Evolutionary conservation across 805 yeast species (phyloP).

Genomic region (Pichia deserticola): DNA sequence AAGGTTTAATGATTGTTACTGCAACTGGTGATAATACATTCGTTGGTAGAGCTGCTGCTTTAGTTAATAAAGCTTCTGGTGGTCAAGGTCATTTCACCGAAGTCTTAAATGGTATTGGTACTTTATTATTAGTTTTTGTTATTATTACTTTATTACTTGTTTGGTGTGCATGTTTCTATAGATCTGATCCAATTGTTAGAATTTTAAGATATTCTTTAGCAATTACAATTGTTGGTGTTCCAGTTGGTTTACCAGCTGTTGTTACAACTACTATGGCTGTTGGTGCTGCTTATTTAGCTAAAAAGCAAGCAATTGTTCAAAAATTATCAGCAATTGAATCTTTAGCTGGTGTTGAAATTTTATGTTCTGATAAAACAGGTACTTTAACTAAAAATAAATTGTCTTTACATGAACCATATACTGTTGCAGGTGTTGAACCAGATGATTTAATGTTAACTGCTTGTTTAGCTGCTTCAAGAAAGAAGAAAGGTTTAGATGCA

Average conservation of each 20-base stretch:
- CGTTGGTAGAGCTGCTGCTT: conserved; percentile 95
- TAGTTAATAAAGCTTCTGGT: conserved; percentile 83
- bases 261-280: conserved; percentile 99
- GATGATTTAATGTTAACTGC: conserved; percentile 97
- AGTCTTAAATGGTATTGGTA: conserved; percentile 96
- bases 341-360: conserved; percentile 89
- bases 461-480: conserved; percentile 95
- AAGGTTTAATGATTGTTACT: conserved; percentile 87
- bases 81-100: conserved; percentile 96
- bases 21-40: conserved; percentile 94
- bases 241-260: conserved; percentile 98
- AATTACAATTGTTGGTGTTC: conserved; percentile 95
- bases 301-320: conserved; percentile 96
- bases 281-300: conserved; percentile 98
- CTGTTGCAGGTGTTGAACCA: conserved; percentile 94
- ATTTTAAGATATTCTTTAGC: conserved; percentile 90
- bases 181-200: conserved; percentile 78
- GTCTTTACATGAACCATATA: conserved; percentile 94
- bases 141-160: conserved; percentile 80
- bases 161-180: conserved; percentile 92
- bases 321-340: conserved; percentile 92
- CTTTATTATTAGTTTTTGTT: conserved; percentile 81
- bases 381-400: conserved; percentile 91
- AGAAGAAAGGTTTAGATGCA: conserved; percentile 97
- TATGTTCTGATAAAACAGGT: conserved; percentile 94